Evolutionary conservation across 805 yeast genomes (phyloP).

Genomic region (Metschnikowia aberdeeniae): DNA sequence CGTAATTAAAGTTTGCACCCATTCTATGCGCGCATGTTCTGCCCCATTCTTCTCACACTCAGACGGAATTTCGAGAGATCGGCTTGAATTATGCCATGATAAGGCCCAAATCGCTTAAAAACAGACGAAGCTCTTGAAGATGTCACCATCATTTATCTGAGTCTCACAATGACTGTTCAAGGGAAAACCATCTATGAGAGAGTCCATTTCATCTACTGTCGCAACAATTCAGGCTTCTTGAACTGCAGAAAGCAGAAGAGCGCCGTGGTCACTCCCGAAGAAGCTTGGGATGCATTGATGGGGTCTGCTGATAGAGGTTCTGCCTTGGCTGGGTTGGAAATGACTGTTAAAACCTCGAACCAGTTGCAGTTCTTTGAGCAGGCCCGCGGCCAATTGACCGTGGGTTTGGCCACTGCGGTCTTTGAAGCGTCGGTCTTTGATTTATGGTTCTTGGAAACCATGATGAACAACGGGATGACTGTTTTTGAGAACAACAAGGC

Average conservation of each 20-base stretch:
- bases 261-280: constrained; percentile 5
- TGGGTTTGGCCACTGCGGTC: constrained; percentile 29
- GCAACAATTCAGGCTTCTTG: constrained; percentile 16
- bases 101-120: too few species aligned
- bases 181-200: constrained; percentile 25
- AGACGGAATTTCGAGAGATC: too few species aligned
- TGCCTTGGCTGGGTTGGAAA: background rate
- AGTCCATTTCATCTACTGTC: constrained; percentile 25
- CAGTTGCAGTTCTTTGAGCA: constrained; percentile 22
- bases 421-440: constrained; percentile 25
- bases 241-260: constrained; percentile 13
- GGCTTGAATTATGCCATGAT: constrained; percentile 1
- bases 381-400: constrained; percentile 11
- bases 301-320: background rate
- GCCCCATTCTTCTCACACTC: background rate
- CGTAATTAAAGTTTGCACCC: background rate
- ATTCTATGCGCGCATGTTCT: background rate
- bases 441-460: constrained; percentile 29
- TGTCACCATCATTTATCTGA: background rate
- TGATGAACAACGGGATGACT: constrained; percentile 19
- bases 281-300: constrained; percentile 9
- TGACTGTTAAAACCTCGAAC: constrained; percentile 4
- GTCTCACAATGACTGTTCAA: constrained; percentile 14
- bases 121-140: background rate
- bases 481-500: constrained; percentile 5